A percentile compares a stretch with the other conserved stretches of the same genome.
These are phyloP conservation scores for Apophysomyces ossiformis DNA, from an alignment of 371 early-diverging fungal species.

Conservation along the genomic window DNA sequence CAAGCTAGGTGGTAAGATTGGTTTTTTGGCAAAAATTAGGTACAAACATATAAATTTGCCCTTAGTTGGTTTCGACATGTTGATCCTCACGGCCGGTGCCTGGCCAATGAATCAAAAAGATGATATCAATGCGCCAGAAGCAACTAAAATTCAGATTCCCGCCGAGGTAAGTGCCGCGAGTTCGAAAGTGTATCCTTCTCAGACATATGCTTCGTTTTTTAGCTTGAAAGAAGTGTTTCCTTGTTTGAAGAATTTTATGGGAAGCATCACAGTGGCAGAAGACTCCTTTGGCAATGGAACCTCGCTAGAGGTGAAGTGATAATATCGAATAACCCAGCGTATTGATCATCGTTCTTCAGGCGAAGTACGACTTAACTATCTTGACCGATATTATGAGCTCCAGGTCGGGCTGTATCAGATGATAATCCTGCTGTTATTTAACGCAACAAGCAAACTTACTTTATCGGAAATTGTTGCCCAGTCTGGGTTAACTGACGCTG, in stretches of 20 bases:
- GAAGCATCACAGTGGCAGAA: slow-evolving; percentile 78
- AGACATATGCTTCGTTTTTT: not conserved
- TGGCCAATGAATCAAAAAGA: slow-evolving; percentile 82
- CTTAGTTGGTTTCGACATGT: slow-evolving; percentile 73
- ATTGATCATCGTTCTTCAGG: slow-evolving; percentile 42
- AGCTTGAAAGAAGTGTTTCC: slow-evolving; percentile 72
- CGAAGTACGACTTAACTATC: slow-evolving; percentile 68
- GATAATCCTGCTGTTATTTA: slow-evolving; percentile 75
- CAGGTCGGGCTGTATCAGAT: slow-evolving; percentile 82
- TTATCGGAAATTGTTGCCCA: slow-evolving; percentile 59
- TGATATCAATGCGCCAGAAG: slow-evolving; percentile 46
- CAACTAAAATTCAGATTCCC: slow-evolving; percentile 63
- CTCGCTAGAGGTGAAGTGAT: slow-evolving; percentile 68
- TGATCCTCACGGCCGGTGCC: slow-evolving; percentile 87
- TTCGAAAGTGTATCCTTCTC: not conserved
- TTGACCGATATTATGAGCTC: slow-evolving; percentile 84
- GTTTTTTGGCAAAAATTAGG: not conserved
- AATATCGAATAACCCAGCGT: not conserved
- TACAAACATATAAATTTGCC: not conserved
- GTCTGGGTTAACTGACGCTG: slow-evolving; percentile 56
- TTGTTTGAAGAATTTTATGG: slow-evolving; percentile 81
- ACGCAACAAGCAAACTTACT: slow-evolving; percentile 47
- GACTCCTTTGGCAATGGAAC: slow-evolving; percentile 88
- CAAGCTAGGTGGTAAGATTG: slow-evolving; percentile 44
- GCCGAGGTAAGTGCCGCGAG: slow-evolving; percentile 53